Evolutionary conservation across 2,329 filamentous ascomycete genomes (phyloP).

Genomic region (Trichoderma breve): DNA sequence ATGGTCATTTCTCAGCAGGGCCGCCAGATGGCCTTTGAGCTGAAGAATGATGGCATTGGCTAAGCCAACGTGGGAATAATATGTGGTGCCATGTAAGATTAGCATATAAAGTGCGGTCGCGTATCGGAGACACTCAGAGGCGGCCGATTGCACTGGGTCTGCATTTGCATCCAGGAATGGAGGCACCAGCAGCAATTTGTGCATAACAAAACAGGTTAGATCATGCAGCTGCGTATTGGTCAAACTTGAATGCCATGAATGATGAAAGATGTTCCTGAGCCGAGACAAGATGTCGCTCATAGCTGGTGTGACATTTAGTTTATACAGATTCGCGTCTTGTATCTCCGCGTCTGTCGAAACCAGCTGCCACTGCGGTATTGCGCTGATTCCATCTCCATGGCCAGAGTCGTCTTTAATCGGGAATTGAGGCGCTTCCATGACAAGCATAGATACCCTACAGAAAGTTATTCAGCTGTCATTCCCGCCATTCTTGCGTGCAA

Average conservation of each 20-base stretch:
- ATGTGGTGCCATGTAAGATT: constrained; percentile 10
- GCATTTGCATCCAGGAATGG: not conserved
- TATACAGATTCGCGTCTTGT: not conserved
- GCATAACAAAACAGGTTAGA: constrained; percentile 7
- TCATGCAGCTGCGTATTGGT: constrained; percentile 5
- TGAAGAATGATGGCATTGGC: constrained; percentile 1
- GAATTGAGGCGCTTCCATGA: constrained; percentile 8
- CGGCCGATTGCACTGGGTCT: not conserved
- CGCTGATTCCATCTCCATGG: not conserved
- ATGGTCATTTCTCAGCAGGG: not conserved
- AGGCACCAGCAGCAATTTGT: not conserved
- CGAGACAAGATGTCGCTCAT: not conserved
- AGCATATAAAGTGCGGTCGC: constrained; percentile 11
- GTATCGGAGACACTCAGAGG: constrained; percentile 8
- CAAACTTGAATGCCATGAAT: not conserved
- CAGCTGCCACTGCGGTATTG: constrained; percentile 10
- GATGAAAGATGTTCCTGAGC: not conserved
- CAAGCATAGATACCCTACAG: constrained; percentile 10
- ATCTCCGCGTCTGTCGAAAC: not conserved
- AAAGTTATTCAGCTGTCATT: not conserved
- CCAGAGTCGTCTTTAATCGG: not conserved
- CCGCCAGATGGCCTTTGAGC: not conserved
- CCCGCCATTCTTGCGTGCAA: not conserved
- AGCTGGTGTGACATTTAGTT: not conserved
- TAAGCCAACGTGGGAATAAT: constrained; percentile 8